Evolutionary conservation across 2,329 filamentous ascomycete species (phyloP).

Genomic region (Macrophomina pseudophaseolina): DNA sequence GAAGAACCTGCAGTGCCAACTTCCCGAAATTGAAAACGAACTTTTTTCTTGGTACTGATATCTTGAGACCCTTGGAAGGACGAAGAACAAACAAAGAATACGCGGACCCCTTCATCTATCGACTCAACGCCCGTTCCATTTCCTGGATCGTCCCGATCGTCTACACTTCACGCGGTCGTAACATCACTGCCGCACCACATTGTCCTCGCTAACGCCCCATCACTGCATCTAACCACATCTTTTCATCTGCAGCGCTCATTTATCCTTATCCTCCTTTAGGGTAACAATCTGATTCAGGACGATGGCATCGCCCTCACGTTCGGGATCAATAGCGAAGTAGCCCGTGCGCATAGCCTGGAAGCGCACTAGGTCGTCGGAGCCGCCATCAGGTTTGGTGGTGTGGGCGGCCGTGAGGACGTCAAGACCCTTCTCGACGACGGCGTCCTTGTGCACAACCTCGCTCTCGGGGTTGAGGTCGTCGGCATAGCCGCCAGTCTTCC

Average conservation of each 20-base stretch:
- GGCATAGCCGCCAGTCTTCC: slow-evolving; percentile 76
- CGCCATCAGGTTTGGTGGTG: slow-evolving; percentile 60
- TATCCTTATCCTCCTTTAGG: slow-evolving; percentile 74
- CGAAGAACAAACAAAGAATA: too few species aligned
- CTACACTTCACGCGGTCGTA: neutral
- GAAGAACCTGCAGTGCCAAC: too few species aligned
- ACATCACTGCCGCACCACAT: neutral
- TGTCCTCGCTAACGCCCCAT: neutral
- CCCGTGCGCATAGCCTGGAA: slow-evolving; percentile 92
- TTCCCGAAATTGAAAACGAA: too few species aligned
- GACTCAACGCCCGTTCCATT: neutral
- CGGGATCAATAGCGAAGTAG: slow-evolving; percentile 88
- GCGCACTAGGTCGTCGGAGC: slow-evolving; percentile 65
- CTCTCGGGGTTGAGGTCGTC: slow-evolving; percentile 84
- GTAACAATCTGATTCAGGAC: slow-evolving; percentile 92
- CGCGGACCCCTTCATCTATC: neutral
- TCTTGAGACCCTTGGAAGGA: too few species aligned
- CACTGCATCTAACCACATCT: neutral
- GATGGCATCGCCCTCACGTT: slow-evolving; percentile 69
- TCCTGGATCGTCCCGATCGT: neutral
- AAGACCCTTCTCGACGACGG: slow-evolving; percentile 83
- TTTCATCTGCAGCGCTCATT: slow-evolving; percentile 10
- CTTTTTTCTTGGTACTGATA: too few species aligned
- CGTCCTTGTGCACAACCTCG: slow-evolving; percentile 77
- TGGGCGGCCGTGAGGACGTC: slow-evolving; percentile 78